phyloP scores from a whole-genome alignment of 2,329 filamentous ascomycete genomes.

The Aspergillus sojae region DNA sequence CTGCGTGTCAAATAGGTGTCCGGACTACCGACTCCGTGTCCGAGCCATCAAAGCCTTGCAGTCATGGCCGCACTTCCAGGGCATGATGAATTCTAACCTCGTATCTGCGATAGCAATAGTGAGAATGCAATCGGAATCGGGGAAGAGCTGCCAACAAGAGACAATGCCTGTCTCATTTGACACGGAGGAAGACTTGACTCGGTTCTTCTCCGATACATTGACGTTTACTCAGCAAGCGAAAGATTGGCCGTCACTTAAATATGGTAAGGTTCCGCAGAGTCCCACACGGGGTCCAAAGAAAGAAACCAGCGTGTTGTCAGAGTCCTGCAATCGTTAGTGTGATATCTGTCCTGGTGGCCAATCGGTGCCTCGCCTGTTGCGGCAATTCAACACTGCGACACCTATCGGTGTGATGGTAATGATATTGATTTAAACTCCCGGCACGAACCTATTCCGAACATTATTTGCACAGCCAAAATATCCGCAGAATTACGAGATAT shows the following conservation, averaged over 20 bases:
- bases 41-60: conserved; percentile 17
- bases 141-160: background rate
- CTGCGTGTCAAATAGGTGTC: conserved; percentile 15
- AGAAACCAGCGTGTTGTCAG: no score
- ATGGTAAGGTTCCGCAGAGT: background rate
- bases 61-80: conserved; percentile 20
- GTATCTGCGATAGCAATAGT: conserved; percentile 10
- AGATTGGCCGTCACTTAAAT: background rate
- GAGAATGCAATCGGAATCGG: conserved; percentile 10
- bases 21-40: conserved; percentile 14
- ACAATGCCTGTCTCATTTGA: background rate
- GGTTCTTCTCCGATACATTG: background rate
- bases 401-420: no score
- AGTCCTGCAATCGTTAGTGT: no score
- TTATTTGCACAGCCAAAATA: no score
- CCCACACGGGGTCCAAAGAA: no score
- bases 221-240: background rate
- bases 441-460: no score
- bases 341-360: no score
- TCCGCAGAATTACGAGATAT: no score
- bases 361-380: no score
- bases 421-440: no score
- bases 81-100: conserved; percentile 20
- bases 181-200: background rate
- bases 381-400: no score